Base-by-base conservation (phyloP, 305 asterid species). In the Solanum hybrid region DNA sequence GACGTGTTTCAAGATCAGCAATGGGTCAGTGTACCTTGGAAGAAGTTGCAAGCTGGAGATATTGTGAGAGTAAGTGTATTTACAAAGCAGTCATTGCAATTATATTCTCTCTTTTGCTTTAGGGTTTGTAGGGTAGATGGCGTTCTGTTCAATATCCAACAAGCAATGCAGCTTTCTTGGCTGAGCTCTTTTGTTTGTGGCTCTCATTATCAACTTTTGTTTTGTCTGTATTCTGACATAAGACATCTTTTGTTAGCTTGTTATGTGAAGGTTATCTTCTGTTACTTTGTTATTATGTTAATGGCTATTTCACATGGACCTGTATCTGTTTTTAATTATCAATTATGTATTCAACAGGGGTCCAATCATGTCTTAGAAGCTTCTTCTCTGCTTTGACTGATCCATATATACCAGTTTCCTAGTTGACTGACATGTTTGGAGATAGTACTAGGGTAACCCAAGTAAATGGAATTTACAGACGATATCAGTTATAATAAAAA, bases 41-140 rank as follows among this genome's bases (percentile, higher is more conserved):
- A 96, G 95, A 98, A 93, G 95, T 94, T 98, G 93, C 99, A 97
- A 95, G 99, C 97, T 93, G 99, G 99, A 92, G 99, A 98, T 91
- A 93, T 98, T 90, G 92, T 96, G 92, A 96, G 92, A 92, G 99
- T 98, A 94, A 95, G 99, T 93, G 36, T 8, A 87, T 88, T 83
- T 22, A 80, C 67, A 61, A 78, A 89, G 88, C 20, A 33, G 51
- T 12, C 51, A 86, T 61, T 86, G 51, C 88, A 61, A 35, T 86
- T 61, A 26, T 61, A 1, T 86, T 37, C 77, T 86, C 20, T 35
- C 36, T 67, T 42, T 42, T 80, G 78, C 29, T 79, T 33, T 42
- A 40, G 42, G 57, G 57, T 20, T 61, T 78, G 40, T 64, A 18
- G 34, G 71, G 39, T 67, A 57, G 87, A 42, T 13, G 71, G 11